Base-by-base conservation (phyloP, 176 grass and related monocot genomes). In the Leersia perrieri region DNA sequence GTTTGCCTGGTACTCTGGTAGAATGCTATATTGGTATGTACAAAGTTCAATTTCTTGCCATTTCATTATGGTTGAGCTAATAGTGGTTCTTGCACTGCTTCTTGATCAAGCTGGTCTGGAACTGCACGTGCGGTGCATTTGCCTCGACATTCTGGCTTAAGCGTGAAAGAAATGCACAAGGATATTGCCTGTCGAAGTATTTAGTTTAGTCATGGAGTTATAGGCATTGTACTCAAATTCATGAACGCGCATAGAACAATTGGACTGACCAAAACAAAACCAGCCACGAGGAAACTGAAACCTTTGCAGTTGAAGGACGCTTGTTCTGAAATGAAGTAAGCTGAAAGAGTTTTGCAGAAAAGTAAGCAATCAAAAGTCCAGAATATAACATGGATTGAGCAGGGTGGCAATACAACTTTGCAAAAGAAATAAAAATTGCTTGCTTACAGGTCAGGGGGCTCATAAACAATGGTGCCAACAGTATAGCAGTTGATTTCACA, bases 371-470 rank as follows among this genome's bases (percentile, higher is more conserved):
- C 4, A 68, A 47, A 44, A 18, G 18, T 58, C 62, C 35, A 71
- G 25, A 14, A 53, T 63, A 60, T 41, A 31, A 2, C 9, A 63
- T 26, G 0, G 20, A 58, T 1, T 11, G 2, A 14, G 5, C 15
- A 9, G 25, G 11, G 31, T 78, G 23, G 32, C 41, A 11, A 63
- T 4, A 26, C 1, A 26, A 45, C 8, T 69, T 26, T 78, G 22
- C 14, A 35, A 34, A 34, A 64, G 13, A 6, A 16, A 71, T 18
- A 33, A 25, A 47, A 33, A 25, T 32, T 33, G 32, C 35, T 71
- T 32, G 60, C 85, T 97, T 90, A 97, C 94, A 94, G 70, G 92
- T 94, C 36, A 94, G 61, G 28, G 94, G 94, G 39, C 80, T 97
- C 85, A 97, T 94, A 29, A 94, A 81, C 70, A 94, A 53, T 80